Conservation (phyloP, 176 grass and related monocot genomes). For the Juncus inflexus region DNA sequence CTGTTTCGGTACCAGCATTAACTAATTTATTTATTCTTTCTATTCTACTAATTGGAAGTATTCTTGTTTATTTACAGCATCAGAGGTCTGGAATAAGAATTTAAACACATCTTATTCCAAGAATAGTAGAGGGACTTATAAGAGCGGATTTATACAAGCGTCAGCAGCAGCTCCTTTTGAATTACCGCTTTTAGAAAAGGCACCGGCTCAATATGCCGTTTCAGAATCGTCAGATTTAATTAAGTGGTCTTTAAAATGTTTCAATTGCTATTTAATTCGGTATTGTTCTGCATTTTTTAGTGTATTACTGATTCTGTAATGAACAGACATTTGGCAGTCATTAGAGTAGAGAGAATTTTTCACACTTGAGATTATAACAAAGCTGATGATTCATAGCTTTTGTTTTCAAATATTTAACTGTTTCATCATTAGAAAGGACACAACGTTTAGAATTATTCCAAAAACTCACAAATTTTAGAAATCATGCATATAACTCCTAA, state of each 20-base stretch:
- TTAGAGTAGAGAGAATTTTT: too few relatives aligned
- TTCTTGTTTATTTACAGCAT: conserved; percentile 39
- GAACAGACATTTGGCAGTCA: too few relatives aligned
- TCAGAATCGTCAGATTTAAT: background rate
- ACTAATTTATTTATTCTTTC: too few relatives aligned
- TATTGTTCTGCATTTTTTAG: background rate
- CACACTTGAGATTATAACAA: too few relatives aligned
- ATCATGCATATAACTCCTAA: too few relatives aligned
- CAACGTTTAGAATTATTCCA: too few relatives aligned
- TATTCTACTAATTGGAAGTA: background rate
- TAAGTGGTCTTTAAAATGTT: background rate
- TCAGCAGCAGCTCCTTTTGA: conserved; percentile 14
- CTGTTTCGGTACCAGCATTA: too few relatives aligned
- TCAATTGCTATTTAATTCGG: background rate
- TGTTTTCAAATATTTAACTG: too few relatives aligned
- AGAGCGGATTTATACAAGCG: background rate
- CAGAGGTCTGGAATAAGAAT: conserved; percentile 40
- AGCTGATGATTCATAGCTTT: too few relatives aligned
- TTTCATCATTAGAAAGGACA: too few relatives aligned
- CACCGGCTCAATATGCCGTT: background rate
- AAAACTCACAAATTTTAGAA: too few relatives aligned
- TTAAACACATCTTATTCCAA: conserved; percentile 23
- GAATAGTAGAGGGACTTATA: conserved; percentile 20
- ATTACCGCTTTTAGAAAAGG: conserved; percentile 14
- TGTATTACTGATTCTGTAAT: too few relatives aligned